A percentile compares a stretch with the other conserved stretches of the same genome.
phyloP scores from a whole-genome alignment of 148 eudicot genomes.

The Talinum fruticosum region DNA sequence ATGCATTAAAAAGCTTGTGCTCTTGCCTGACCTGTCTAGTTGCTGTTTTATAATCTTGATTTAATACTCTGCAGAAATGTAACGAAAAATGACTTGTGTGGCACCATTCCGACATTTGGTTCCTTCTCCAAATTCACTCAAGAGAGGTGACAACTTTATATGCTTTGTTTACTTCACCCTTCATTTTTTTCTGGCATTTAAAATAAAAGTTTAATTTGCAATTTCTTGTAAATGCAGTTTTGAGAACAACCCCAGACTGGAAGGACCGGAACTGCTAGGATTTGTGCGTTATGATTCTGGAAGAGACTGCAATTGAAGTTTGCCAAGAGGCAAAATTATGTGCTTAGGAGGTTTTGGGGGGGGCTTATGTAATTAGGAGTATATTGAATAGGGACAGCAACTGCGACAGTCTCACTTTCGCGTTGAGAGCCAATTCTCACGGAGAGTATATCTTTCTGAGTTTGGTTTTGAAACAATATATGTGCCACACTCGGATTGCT shows the following conservation, averaged over 20 bases:
- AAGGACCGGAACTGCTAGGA: slow-evolving; percentile 83
- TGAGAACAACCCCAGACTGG: slow-evolving; percentile 56
- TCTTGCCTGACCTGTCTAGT: background rate
- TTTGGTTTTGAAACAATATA: slow-evolving; percentile 11
- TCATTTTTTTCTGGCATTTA: too few species aligned
- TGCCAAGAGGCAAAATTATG: background rate
- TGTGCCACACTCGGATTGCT: slow-evolving; percentile 6
- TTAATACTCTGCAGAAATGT: slow-evolving; percentile 49
- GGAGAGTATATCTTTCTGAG: background rate
- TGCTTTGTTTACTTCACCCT: background rate
- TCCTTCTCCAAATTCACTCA: slow-evolving; percentile 73
- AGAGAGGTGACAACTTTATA: slow-evolving; percentile 42
- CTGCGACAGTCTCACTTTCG: background rate
- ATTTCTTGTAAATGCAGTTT: slow-evolving; percentile 42
- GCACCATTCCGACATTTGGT: slow-evolving; percentile 71
- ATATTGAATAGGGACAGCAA: background rate
- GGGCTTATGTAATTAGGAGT: slow-evolving; percentile 15
- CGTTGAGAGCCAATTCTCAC: background rate
- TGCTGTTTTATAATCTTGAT: background rate
- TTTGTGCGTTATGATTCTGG: slow-evolving; percentile 55
- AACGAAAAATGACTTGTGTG: slow-evolving; percentile 71
- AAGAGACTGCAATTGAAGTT: slow-evolving; percentile 49
- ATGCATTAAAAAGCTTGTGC: slow-evolving; percentile 1
- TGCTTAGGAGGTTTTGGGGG: background rate
- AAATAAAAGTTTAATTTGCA: background rate